phyloP scores from a whole-genome alignment of 2,329 filamentous ascomycete genomes.

The Colletotrichum acutatum region DNA sequence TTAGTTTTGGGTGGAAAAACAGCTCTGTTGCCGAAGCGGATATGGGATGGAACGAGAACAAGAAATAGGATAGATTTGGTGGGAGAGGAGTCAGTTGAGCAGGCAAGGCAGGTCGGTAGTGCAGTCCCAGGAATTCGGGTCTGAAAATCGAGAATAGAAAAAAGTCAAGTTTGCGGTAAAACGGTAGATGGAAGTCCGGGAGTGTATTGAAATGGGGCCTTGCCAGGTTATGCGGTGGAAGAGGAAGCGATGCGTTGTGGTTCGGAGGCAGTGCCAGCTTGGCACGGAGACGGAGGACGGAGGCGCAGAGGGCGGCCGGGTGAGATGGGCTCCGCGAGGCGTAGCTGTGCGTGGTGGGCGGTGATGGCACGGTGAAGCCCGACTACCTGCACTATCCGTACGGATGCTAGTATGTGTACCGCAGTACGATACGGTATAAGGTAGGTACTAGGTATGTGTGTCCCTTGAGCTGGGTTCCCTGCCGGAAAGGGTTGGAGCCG shows the following conservation, averaged over 20 bases:
- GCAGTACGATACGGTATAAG: too few relatives aligned
- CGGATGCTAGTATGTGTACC: too few relatives aligned
- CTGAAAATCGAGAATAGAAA: neutral
- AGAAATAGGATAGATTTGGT: neutral
- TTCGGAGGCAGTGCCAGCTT: slow-evolving; percentile 17
- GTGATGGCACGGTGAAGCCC: slow-evolving; percentile 16
- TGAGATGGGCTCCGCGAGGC: slow-evolving; percentile 14
- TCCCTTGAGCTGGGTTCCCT: slow-evolving; percentile 1
- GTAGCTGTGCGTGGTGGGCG: slow-evolving; percentile 21
- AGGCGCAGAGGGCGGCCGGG: slow-evolving; percentile 11
- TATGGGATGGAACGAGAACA: slow-evolving; percentile 13
- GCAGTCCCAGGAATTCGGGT: neutral
- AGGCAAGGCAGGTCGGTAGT: too few relatives aligned
- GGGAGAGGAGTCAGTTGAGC: neutral
- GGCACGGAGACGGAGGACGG: slow-evolving; percentile 14
- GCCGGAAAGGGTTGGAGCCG: slow-evolving; percentile 17
- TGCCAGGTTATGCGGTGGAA: neutral
- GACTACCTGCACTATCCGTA: neutral
- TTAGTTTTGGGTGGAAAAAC: neutral
- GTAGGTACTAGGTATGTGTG: neutral
- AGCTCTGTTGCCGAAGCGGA: neutral
- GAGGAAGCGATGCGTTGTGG: neutral
- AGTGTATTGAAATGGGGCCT: neutral
- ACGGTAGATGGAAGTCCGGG: neutral
- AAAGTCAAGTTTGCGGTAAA: neutral